Percentiles rank a stretch among this genome's conserved stretches.
Conservation (phyloP, 2,329 filamentous ascomycete species). For the Verticillium klebahnii region DNA sequence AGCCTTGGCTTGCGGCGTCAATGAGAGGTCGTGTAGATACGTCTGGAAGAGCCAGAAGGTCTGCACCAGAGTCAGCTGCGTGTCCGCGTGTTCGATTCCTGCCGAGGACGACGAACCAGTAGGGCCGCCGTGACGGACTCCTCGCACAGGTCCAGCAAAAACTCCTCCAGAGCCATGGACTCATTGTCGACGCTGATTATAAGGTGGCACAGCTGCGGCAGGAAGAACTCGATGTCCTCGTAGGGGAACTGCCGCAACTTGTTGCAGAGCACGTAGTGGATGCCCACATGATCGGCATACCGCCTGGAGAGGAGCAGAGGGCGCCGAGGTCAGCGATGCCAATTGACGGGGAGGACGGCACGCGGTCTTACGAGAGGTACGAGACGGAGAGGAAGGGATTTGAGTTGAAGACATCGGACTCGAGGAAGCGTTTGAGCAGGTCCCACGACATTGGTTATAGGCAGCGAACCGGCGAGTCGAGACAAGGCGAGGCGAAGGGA, state of each 20-base stretch:
- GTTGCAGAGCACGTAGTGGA: slow-evolving; percentile 83
- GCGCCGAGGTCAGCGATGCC: slow-evolving; percentile 5
- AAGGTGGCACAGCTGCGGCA: slow-evolving; percentile 82
- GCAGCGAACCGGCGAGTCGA: neutral
- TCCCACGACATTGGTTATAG: slow-evolving; percentile 67
- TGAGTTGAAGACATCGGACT: slow-evolving; percentile 91
- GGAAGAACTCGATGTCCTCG: slow-evolving; percentile 89
- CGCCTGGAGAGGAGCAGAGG: slow-evolving; percentile 47
- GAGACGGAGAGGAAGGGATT: slow-evolving; percentile 85
- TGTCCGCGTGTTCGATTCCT: neutral
- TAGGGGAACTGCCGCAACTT: slow-evolving; percentile 87
- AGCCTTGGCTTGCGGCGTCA: slow-evolving; percentile 68
- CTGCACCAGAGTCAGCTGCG: slow-evolving; percentile 36
- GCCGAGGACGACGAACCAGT: slow-evolving; percentile 52
- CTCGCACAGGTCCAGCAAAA: slow-evolving; percentile 79
- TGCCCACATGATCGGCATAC: slow-evolving; percentile 85
- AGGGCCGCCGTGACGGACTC: slow-evolving; percentile 82
- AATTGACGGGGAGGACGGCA: slow-evolving; percentile 10
- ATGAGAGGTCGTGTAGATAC: slow-evolving; percentile 75
- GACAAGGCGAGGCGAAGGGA: neutral
- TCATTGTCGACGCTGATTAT: slow-evolving; percentile 87
- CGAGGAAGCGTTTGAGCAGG: slow-evolving; percentile 83
- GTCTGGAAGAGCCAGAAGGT: slow-evolving; percentile 91
- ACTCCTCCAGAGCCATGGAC: slow-evolving; percentile 87
- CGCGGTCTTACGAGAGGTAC: slow-evolving; percentile 72